Base-by-base conservation (phyloP, 441 rosid genomes). In the Dalechampia spathulata region DNA sequence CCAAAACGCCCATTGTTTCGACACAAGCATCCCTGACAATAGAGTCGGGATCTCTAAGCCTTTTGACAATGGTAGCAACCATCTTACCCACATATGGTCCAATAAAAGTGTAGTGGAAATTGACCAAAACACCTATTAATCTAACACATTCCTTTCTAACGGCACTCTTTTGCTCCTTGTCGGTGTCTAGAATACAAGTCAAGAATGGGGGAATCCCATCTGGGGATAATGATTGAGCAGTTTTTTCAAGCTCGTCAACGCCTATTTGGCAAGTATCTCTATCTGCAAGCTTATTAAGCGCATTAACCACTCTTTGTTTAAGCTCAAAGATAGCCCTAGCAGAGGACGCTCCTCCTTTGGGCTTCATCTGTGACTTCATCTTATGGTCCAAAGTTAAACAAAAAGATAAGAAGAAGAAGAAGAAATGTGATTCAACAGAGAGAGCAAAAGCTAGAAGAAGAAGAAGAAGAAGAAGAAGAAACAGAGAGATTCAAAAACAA, bases 21-120 rank as follows among this genome's bases (percentile, higher is more conserved):
- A 83, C 74, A 66, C 98, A 91, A 21, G 95, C 89, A 69, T 87
- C 95, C 68, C 96, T 83, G n/a, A 87, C 95, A 50, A 78, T 73
- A 10, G 98, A 77, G 58, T 86, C 98, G 0, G 90, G 77, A 66
- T 91, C 96, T 77, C 83, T 86, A 38, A 91, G 98, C 64, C 98
- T 63, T 80, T 83, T 91, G 28, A 88, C 85, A 2, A 88, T 49
- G 66, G 86, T 78, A 15, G 81, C 68, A 45, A 86, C 84, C 86
- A 91, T 87, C 83, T 85, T 91, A 57, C 51, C 60, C 0, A 88
- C 67, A 72, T 72, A 78, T 0, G 87, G 87, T 5, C 58, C 75
- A 15, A 79, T 48, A 42, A 81, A 75, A n/a, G 62, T 70, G 38
- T 64, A 69, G 43, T 88, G 96, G 61, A 76, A 73, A 40, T 53